These are phyloP conservation scores for Immersiporthe knoxdaviesiana DNA, from an alignment of 2,329 filamentous ascomycete genomes.

Conservation along the genomic window DNA sequence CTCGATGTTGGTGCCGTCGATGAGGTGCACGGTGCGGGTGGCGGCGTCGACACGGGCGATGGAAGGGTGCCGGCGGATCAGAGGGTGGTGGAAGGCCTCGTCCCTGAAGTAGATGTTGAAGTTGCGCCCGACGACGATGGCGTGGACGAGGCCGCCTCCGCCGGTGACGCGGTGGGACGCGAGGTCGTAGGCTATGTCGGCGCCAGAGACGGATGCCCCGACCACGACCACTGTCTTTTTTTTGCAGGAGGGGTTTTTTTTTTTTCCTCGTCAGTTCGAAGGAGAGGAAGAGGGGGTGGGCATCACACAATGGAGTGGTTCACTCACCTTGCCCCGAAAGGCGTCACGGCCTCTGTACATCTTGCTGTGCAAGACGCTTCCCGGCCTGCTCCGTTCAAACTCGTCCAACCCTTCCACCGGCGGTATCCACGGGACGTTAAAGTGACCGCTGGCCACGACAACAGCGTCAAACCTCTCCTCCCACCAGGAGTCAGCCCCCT, in stretches of 20 bases:
- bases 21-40: conserved; percentile 51
- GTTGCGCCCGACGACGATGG: conserved; percentile 35
- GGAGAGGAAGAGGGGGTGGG: neutral
- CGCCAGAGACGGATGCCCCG: conserved; percentile 66
- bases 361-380: conserved; percentile 59
- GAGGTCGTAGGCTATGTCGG: conserved; percentile 53
- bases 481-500: conserved; percentile 62
- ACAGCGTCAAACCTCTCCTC: conserved; percentile 62
- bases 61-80: conserved; percentile 30
- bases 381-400: conserved; percentile 49
- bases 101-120: conserved; percentile 38
- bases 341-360: conserved; percentile 52
- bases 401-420: conserved; percentile 51
- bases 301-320: too few relatives aligned
- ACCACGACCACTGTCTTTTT: conserved; percentile 61
- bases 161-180: conserved; percentile 27
- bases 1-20: conserved; percentile 55
- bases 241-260: too few relatives aligned
- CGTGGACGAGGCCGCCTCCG: conserved; percentile 32
- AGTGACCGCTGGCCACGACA: conserved; percentile 62
- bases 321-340: conserved; percentile 51
- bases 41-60: conserved; percentile 31
- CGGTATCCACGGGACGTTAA: conserved; percentile 58
- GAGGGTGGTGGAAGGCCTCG: conserved; percentile 34
- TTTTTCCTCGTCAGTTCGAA: neutral